A percentile compares a stretch with the other conserved stretches of the same genome.
phyloP scores from a whole-genome alignment of 306 rosid genomes.

The Gastrolobium bilobum region DNA sequence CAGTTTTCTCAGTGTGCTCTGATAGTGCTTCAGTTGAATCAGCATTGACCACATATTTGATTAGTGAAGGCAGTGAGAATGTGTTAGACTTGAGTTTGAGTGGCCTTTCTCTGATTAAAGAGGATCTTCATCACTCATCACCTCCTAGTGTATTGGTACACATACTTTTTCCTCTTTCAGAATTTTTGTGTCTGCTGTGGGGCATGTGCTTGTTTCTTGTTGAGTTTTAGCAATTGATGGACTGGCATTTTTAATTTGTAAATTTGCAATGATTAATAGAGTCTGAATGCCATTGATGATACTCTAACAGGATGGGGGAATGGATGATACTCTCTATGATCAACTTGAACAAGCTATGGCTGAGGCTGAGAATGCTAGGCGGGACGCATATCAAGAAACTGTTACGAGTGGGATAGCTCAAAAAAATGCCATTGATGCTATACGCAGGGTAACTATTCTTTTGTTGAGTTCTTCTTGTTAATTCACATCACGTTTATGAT shows the following conservation, averaged over 20 bases:
- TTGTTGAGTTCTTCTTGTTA: constrained; percentile 21
- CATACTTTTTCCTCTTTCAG: background rate
- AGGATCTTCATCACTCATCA: constrained; percentile 58
- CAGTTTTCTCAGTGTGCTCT: constrained; percentile 56
- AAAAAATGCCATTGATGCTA: constrained; percentile 71
- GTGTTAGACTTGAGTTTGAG: constrained; percentile 44
- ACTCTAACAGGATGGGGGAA: constrained; percentile 71
- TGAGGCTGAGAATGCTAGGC: constrained; percentile 74
- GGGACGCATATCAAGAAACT: constrained; percentile 68
- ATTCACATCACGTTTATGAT: constrained; percentile 3
- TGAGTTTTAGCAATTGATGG: constrained; percentile 1
- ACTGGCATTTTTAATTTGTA: background rate
- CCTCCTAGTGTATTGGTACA: constrained; percentile 73
- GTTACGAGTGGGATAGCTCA: constrained; percentile 74
- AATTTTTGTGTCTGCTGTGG: constrained; percentile 1
- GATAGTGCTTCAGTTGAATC: constrained; percentile 52
- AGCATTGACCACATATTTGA: constrained; percentile 44
- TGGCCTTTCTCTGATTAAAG: constrained; percentile 38
- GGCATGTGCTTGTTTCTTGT: constrained; percentile 23
- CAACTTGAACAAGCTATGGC: constrained; percentile 70
- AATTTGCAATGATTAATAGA: too few species aligned
- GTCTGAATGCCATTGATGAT: too few species aligned
- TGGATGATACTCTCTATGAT: constrained; percentile 64
- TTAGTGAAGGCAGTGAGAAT: constrained; percentile 53
- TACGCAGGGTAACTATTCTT: constrained; percentile 64